Evolutionary conservation across 305 asterid genomes (phyloP), one percentile per base, ranked within the genome.

Genomic region (Solanum hybrid): DNA sequence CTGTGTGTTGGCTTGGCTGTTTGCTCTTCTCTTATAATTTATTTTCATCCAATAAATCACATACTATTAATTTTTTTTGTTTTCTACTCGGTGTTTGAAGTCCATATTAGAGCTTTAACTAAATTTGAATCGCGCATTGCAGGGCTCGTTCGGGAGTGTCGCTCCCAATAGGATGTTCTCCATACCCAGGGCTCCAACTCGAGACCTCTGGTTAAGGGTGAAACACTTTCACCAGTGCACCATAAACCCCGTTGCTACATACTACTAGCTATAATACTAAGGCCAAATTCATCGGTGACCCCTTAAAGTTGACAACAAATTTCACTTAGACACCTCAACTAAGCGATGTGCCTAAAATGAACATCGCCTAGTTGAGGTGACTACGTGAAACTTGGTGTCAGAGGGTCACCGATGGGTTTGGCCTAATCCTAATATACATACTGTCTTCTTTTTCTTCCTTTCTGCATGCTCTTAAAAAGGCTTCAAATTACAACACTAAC

Each of bases 381-480:
- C 6, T 42, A 42, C 6, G 56, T 42, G 0, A 42, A 42, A 12
- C 2, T 42, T 42, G 56, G 6, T 42, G 2, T 12, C 56, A 42
- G 6, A 12, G 17, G 0, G 14, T 40, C 2, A 40, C 51, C 0
- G 0, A 42, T 12, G 56, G 2, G 17, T 42, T 42, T 42, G 15
- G 56, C 56, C 56, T 42, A 42, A 12, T 42, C 56, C 37, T 26
- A 24, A 17, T 27, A 34, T 8, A 86, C 29, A 86, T n/a, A n/a
- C 6, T 3, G 34, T 22, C 36, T 64, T 26, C 10, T 69, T 77
- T 69, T 86, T 69, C 88, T 36, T 36, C 26, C 32, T 37, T 69
- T 71, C 88, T 87, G 82, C 89, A 86, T 86, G 89, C 81, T 71
- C 81, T 86, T 86, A 19, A 86, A 86, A 86, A 73, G 79, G 27